Percentiles rank a stretch among this genome's conserved stretches.
phyloP scores from a whole-genome alignment of 2,329 filamentous ascomycete species.

The Claviceps cyperi region DNA sequence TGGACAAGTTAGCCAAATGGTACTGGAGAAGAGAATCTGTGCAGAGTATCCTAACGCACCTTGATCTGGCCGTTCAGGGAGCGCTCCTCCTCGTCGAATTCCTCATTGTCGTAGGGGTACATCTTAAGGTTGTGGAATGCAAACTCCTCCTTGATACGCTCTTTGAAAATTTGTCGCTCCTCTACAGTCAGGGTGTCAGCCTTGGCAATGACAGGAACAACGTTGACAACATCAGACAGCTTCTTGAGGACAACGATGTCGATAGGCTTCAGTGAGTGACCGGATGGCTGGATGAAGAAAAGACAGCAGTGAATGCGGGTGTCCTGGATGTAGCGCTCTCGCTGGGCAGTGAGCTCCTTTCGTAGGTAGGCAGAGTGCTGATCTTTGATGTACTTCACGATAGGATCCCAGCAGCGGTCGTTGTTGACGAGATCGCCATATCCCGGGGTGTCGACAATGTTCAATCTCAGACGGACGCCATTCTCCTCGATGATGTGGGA shows the following conservation, averaged over 20 bases:
- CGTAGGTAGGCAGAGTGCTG: conserved; percentile 98
- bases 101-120: conserved; percentile 99
- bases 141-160: conserved; percentile 99
- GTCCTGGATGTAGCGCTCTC: conserved; percentile 98
- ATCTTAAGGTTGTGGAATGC: conserved; percentile 99
- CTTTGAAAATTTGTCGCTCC: conserved; percentile 93
- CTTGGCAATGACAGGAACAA: conserved; percentile 97
- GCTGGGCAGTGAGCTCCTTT: conserved; percentile 97
- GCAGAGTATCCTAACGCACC: conserved; percentile 36
- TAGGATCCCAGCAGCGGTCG: conserved; percentile 99
- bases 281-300: conserved; percentile 98
- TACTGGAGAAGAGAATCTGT: not conserved
- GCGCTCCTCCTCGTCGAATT: conserved; percentile 94
- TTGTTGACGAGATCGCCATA: conserved; percentile 99
- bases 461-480: conserved; percentile 88
- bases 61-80: conserved; percentile 92
- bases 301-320: conserved; percentile 98
- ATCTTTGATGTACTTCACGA: conserved; percentile 99
- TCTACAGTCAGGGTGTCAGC: conserved; percentile 91
- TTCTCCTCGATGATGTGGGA: conserved; percentile 99
- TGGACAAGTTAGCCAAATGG: conserved; percentile 1
- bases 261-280: conserved; percentile 96
- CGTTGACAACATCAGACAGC: conserved; percentile 96
- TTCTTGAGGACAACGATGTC: conserved; percentile 99
- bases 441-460: conserved; percentile 97